Evolutionary conservation across 75 land plant species (phyloP), one percentile per base, ranked within the genome.

Genomic region (Azolla pinnata): DNA sequence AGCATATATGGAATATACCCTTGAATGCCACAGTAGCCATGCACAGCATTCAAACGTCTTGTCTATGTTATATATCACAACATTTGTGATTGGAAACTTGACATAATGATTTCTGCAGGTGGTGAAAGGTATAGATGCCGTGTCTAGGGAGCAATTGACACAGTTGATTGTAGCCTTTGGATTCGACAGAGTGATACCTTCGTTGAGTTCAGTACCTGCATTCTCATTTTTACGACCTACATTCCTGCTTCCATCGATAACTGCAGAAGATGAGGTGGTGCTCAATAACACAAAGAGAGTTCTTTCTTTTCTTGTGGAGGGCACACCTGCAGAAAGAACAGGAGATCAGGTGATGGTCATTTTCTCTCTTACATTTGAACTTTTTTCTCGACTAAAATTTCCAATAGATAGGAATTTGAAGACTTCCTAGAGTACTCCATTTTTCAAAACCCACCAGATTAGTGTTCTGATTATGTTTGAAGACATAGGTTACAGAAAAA

Each of bases 91-190:
- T 5, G 40, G 40, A 35, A 35, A 35, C 10, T 35, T 5, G 40
- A 35, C 40, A 5, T n/a, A n/a, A n/a, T n/a, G n/a, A n/a, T n/a
- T n/a, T n/a, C n/a, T 59, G 44, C 47, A 95, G 99, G 83, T 95
- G 46, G 99, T 95, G 14, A 95, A 95, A 66, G 97, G 91, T 26
- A 86, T 95, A 59, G 99, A 95, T 82, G 99, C 99, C 9, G 58
- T 95, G 40, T 73, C 97, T 45, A 81, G 99, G 40, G 92, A 86
- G 69, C 97, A 95, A 60, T 59, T 95, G 54, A 82, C 75, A 24
- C 87, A 68, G 42, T 38, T 83, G 52, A 53, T 73, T 51, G 56
- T 75, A 42, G 8, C 71, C 0, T 60, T 86, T 4, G 91, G 97
- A 33, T 30, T 90, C 46, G 72, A 78, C 38, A 83, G 86, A 77